Evolutionary conservation across 2,329 filamentous ascomycete species (phyloP).

Genomic region (Diplodia scrobiculata): DNA sequence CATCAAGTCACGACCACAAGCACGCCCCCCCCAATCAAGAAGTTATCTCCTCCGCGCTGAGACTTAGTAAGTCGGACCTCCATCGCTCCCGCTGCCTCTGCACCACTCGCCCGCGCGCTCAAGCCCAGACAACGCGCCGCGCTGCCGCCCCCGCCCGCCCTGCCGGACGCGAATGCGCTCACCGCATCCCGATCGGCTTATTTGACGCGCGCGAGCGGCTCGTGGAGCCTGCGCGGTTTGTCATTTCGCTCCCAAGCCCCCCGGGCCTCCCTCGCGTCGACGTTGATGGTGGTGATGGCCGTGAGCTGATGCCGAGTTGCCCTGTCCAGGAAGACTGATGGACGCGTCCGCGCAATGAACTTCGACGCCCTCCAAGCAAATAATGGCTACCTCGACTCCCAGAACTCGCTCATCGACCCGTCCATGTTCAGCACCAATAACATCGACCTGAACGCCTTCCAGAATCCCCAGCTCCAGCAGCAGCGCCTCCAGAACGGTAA

Average conservation of each 20-base stretch:
- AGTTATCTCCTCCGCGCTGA: constrained; percentile 29
- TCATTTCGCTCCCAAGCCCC: constrained; percentile 19
- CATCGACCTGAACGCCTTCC: constrained; percentile 57
- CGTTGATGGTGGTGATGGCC: constrained; percentile 27
- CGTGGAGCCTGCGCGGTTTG: constrained; percentile 25
- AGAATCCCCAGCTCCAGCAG: constrained; percentile 42
- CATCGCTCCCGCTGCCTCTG: constrained; percentile 13
- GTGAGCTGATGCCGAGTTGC: constrained; percentile 25
- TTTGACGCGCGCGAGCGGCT: constrained; percentile 27
- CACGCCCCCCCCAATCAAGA: constrained; percentile 25
- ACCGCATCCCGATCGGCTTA: constrained; percentile 30
- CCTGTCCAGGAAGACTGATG: constrained; percentile 28
- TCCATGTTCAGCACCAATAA: constrained; percentile 42
- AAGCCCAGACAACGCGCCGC: constrained; percentile 9
- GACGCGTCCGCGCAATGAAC: constrained; percentile 31
- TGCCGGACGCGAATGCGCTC: constrained; percentile 26
- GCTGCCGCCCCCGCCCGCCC: constrained; percentile 13
- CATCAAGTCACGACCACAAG: constrained; percentile 24
- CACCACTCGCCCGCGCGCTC: constrained; percentile 13
- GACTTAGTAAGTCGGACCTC: constrained; percentile 29
- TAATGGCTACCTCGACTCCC: constrained; percentile 33
- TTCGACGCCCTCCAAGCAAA: constrained; percentile 31
- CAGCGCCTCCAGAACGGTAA: constrained; percentile 76
- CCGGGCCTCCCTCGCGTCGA: constrained; percentile 19
- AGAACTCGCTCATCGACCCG: constrained; percentile 41